Conservation (phyloP, 2,329 filamentous ascomycete species). For the Hawksworthiomyces lignivorus region DNA sequence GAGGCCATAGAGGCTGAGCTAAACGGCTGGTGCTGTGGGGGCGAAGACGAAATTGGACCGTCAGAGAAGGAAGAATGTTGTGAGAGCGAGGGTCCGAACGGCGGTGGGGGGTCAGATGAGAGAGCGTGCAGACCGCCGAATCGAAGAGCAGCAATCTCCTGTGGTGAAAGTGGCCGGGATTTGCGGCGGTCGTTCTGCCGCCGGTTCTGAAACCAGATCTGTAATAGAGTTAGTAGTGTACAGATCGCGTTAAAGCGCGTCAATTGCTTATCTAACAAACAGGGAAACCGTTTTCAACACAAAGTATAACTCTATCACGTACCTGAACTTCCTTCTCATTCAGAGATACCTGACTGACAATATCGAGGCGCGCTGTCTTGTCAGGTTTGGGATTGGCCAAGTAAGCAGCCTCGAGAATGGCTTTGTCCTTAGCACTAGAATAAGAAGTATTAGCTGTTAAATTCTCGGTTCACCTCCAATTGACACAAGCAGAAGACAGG, state of each 20-base stretch:
- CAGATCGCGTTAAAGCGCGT: constrained; percentile 4
- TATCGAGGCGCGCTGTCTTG: constrained; percentile 75
- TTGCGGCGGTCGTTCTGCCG: constrained; percentile 88
- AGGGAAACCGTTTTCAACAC: too few species aligned
- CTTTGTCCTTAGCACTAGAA: constrained; percentile 75
- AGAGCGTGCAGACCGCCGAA: constrained; percentile 47
- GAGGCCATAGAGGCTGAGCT: constrained; percentile 7
- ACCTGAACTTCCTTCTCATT: constrained; percentile 97
- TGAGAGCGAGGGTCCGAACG: constrained; percentile 14
- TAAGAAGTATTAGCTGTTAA: constrained; percentile 15
- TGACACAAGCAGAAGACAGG: not conserved
- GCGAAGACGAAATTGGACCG: constrained; percentile 10
- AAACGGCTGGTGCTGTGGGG: constrained; percentile 11
- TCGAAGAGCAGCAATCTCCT: constrained; percentile 61
- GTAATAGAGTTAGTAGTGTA: constrained; percentile 2
- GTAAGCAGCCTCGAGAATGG: constrained; percentile 80
- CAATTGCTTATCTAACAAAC: too few species aligned
- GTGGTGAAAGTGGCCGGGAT: constrained; percentile 70
- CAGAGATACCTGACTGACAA: constrained; percentile 77
- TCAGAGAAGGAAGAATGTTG: constrained; percentile 13
- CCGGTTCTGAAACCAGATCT: constrained; percentile 98
- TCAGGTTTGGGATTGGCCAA: constrained; percentile 81
- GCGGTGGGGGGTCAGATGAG: constrained; percentile 35
- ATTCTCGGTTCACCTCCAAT: constrained; percentile 2
- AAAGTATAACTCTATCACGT: too few species aligned